Evolutionary conservation across 169 alveolate species (phyloP), one percentile per base, ranked within the genome.

Genomic region (Cryptosporidium sp.): DNA sequence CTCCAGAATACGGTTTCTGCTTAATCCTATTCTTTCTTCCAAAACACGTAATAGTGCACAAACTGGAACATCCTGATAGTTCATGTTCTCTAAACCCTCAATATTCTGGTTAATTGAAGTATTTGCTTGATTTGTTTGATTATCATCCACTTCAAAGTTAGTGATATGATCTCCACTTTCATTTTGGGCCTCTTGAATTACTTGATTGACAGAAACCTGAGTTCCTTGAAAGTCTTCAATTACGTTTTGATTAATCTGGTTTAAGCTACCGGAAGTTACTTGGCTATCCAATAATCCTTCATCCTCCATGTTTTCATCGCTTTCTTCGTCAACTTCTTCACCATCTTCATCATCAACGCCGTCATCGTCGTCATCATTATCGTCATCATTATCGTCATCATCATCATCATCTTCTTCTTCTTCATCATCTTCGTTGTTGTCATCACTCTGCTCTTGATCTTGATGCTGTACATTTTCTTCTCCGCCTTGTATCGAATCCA

Each of bases 1-100:
- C n/a, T 80, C 87, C 75, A 80, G 23, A 29, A 80, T 80, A 51
- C 87, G 37, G 14, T 52, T 62, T 31, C 87, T 37, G 52, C 53
- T 42, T 44, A 80, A 1, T 14, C 75, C 87, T 2, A 45, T 48
- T 6, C 87, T 60, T 35, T 80, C 80, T 31, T 60, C 73, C 37
- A 80, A 39, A 14, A 80, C 75, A 21, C 87, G 31, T 45, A 80
- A 45, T 48, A 80, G 14, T 10, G n/a, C 45, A 45, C 87, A 80
- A 39, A 26, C 33, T 2, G 75, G 80, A 18, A 51, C 21, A 35
- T 42, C 39, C 2, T 23, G 35, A 26, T 56, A 9, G 67, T 56
- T 26, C 0, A 56, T 9, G 67, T 10, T 26, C 67, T 23, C 67
- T 2, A 9, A 10, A 2, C 14, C 67, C 10, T 56, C 67, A n/a